A percentile compares a stretch with the other conserved stretches of the same genome.
These are phyloP conservation scores for Cladosporium sp. DNA, from an alignment of 2,329 filamentous ascomycete genomes.

Conservation along the genomic window DNA sequence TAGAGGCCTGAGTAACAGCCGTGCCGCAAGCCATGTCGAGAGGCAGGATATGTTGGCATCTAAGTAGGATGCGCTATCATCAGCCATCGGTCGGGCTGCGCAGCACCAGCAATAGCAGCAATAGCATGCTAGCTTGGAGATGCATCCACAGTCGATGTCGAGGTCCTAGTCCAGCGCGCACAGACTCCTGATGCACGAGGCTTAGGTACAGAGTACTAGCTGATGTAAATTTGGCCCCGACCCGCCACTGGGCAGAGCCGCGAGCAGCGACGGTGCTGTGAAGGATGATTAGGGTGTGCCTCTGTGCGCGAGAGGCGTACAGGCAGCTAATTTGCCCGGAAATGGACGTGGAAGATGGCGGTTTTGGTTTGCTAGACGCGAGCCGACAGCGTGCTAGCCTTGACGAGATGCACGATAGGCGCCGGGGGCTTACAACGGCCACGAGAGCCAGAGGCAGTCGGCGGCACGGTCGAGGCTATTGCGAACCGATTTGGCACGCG, in stretches of 20 bases:
- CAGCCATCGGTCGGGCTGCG: constrained; percentile 16
- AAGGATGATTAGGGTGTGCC: constrained; percentile 20
- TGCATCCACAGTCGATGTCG: constrained; percentile 12
- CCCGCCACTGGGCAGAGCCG: constrained; percentile 19
- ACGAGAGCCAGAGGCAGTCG: not conserved
- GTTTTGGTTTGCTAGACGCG: constrained; percentile 2
- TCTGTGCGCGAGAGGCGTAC: constrained; percentile 18
- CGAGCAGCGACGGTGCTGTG: constrained; percentile 10
- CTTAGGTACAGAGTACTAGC: constrained; percentile 20
- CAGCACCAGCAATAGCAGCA: constrained; percentile 20
- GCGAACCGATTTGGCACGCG: constrained; percentile 8
- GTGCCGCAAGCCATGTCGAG: constrained; percentile 14
- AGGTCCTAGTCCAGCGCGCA: constrained; percentile 14
- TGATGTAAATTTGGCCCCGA: constrained; percentile 20
- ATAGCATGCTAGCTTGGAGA: constrained; percentile 14
- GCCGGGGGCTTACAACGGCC: constrained; percentile 9
- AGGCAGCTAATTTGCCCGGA: constrained; percentile 10
- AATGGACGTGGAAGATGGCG: not conserved
- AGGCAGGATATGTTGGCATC: constrained; percentile 16
- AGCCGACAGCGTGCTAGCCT: constrained; percentile 9
- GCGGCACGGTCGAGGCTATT: constrained; percentile 5
- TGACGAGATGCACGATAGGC: constrained; percentile 17
- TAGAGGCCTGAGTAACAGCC: constrained; percentile 3
- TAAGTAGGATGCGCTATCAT: constrained; percentile 19
- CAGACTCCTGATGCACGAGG: constrained; percentile 18